Conservation (phyloP, 2,329 filamentous ascomycete genomes). For the Neophaeococcomyces mojaviensis region DNA sequence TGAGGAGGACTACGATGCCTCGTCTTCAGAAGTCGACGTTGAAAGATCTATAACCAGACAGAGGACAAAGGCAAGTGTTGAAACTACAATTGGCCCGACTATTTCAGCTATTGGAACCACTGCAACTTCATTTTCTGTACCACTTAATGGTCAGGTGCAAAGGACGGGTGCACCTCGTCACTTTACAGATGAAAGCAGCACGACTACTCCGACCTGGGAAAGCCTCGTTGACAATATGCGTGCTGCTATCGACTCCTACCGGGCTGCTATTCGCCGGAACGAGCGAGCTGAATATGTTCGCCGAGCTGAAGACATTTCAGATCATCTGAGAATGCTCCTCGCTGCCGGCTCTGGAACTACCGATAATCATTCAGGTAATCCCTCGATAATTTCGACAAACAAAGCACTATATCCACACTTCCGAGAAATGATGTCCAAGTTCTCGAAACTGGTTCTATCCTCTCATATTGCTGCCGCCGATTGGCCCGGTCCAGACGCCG, state of each 20-base stretch:
- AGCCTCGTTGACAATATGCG: conserved; percentile 89
- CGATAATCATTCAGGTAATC: conserved; percentile 96
- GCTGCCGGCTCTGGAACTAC: conserved; percentile 94
- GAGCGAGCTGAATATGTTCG: conserved; percentile 86
- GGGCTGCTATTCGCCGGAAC: conserved; percentile 76
- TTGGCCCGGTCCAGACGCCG: conserved; percentile 88
- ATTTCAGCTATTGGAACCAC: conserved; percentile 44
- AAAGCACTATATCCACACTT: conserved; percentile 96
- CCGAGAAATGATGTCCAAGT: conserved; percentile 98
- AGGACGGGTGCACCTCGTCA: conserved; percentile 60
- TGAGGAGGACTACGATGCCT: conserved; percentile 87
- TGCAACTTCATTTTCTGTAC: conserved; percentile 49
- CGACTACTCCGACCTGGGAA: conserved; percentile 78
- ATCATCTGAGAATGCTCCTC: conserved; percentile 86
- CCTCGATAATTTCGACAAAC: conserved; percentile 98
- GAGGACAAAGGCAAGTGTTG: conserved; percentile 21
- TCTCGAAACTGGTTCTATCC: conserved; percentile 96
- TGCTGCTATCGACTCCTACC: conserved; percentile 78
- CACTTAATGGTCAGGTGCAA: conserved; percentile 36
- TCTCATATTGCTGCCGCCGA: conserved; percentile 96
- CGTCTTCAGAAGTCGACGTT: conserved; percentile 78
- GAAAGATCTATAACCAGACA: conserved; percentile 70
- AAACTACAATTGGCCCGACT: conserved; percentile 13
- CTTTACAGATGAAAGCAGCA: conserved; percentile 84
- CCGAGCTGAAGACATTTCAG: conserved; percentile 94